Conservation (phyloP, 768 basidiomycete genomes). For the Boletus eberwhitei region DNA sequence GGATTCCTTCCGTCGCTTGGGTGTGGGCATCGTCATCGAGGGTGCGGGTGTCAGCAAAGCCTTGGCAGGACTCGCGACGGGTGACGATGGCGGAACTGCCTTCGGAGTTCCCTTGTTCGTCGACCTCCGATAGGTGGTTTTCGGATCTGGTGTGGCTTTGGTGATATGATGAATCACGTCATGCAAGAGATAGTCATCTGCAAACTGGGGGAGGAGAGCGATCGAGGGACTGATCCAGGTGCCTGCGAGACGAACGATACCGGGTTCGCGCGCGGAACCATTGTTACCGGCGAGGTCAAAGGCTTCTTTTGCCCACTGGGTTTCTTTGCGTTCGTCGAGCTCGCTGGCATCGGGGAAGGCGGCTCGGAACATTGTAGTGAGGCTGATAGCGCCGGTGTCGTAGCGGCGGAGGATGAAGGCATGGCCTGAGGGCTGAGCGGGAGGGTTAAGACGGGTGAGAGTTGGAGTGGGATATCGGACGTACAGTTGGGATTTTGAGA, state of each 20-base stretch:
- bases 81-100: constrained; percentile 27
- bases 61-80: constrained; percentile 21
- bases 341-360: constrained; percentile 84
- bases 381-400: constrained; percentile 87
- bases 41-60: constrained; percentile 34
- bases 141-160: constrained; percentile 74
- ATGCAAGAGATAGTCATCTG: constrained; percentile 60
- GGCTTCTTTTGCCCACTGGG: constrained; percentile 77
- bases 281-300: constrained; percentile 80
- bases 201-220: constrained; percentile 57
- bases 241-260: constrained; percentile 77
- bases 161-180: constrained; percentile 64
- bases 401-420: constrained; percentile 93
- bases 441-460: constrained; percentile 15
- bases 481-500: constrained; percentile 85
- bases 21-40: constrained; percentile 40
- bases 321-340: constrained; percentile 72
- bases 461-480: constrained; percentile 23
- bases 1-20: constrained; percentile 67
- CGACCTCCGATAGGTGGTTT: constrained; percentile 73
- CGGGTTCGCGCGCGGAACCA: constrained; percentile 55
- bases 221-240: constrained; percentile 74
- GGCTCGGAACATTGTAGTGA: constrained; percentile 96
- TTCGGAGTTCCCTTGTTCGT: constrained; percentile 33
- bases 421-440: constrained; percentile 63